Base-by-base conservation (phyloP, 2,329 filamentous ascomycete genomes). In the Pseudocercospora fuligena region DNA sequence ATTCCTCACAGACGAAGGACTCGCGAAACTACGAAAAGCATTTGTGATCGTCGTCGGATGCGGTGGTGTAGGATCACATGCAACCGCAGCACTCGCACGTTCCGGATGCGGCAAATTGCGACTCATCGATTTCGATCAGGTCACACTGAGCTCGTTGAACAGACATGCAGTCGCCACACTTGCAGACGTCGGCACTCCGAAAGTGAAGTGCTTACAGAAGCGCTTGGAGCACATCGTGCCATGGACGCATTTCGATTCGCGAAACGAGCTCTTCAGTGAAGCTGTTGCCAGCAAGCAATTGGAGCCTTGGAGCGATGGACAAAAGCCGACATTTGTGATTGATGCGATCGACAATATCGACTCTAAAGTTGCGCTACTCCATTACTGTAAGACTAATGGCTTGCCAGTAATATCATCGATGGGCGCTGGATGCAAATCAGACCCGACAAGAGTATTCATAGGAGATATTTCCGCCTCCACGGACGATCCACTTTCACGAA, bases 281-380 rank as follows among this genome's bases (percentile, higher is more conserved):
- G 78, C 83, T 16, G 88, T 84, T 9, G 93, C 93, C 0, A 85
- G 86, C 6, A 77, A 81, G 11, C 82, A 97, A 69, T 82, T 99
- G 49, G 87, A 82, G 0, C 83, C 87, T 0, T 93, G 92, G 89
- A 80, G 82, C 23, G 82, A 81, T 49, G 83, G 80, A 5, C 87
- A 86, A 76, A 85, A 85, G 73, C 93, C 94, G 1, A 90, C 94
- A 73, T 99, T 90, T 75, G 89, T 99, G n/a, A 88, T 99, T 40
- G 95, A 99, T 80, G 96, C 94, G 23, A 99, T 99, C 72, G 95
- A 99, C 80, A 98, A 99, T 77, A 98, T 99, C 69, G 92, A 97
- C 60, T 97, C 93, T 62, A 99, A 99, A 82, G 94, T 99, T 2
- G 91, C 90, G 19, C 82, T 99, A 63, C 84, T 99, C 47, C 89